Evolutionary conservation across 23 red algal species (phyloP).

Genomic region (Rhodosorus marinus): DNA sequence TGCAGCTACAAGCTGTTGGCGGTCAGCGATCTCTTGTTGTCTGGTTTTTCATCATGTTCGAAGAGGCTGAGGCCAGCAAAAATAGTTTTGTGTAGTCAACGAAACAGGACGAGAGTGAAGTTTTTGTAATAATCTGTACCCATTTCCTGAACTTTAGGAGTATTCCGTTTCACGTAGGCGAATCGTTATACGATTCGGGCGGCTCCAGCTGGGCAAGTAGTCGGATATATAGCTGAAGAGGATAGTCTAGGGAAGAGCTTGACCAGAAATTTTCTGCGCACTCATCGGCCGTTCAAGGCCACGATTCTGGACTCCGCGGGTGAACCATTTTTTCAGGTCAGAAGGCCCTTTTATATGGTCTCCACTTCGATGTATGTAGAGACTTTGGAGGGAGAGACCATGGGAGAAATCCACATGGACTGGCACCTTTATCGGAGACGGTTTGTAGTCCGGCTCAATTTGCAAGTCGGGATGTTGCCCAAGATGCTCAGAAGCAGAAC

Average conservation of each 20-base stretch:
- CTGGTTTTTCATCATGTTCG: too few relatives aligned
- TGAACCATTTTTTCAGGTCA: slow-evolving; percentile 34
- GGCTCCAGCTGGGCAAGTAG: slow-evolving; percentile 61
- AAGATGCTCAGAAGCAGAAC: too few relatives aligned
- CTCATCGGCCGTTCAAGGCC: slow-evolving; percentile 76
- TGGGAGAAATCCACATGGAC: slow-evolving; percentile 80
- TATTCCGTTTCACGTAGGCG: too few relatives aligned
- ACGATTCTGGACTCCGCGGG: slow-evolving; percentile 65
- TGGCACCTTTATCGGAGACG: slow-evolving; percentile 84
- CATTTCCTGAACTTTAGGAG: too few relatives aligned
- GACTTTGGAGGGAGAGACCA: slow-evolving; percentile 18
- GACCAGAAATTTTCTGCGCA: slow-evolving; percentile 54
- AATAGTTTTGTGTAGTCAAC: too few relatives aligned
- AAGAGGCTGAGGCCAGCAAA: too few relatives aligned
- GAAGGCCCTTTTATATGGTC: slow-evolving; percentile 59
- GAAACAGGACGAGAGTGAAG: too few relatives aligned
- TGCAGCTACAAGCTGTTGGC: too few relatives aligned
- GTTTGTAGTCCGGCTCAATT: too few relatives aligned
- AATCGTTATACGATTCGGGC: slow-evolving; percentile 82
- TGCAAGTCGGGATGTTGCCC: too few relatives aligned
- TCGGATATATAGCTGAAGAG: slow-evolving; percentile 86
- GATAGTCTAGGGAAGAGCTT: slow-evolving; percentile 32
- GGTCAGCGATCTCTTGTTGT: too few relatives aligned
- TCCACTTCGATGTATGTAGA: slow-evolving; percentile 75
- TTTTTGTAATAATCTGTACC: too few relatives aligned